Percentiles rank a stretch among this genome's conserved stretches.
phyloP scores from a whole-genome alignment of 805 yeast genomes.

The Torulaspora quercuum region DNA sequence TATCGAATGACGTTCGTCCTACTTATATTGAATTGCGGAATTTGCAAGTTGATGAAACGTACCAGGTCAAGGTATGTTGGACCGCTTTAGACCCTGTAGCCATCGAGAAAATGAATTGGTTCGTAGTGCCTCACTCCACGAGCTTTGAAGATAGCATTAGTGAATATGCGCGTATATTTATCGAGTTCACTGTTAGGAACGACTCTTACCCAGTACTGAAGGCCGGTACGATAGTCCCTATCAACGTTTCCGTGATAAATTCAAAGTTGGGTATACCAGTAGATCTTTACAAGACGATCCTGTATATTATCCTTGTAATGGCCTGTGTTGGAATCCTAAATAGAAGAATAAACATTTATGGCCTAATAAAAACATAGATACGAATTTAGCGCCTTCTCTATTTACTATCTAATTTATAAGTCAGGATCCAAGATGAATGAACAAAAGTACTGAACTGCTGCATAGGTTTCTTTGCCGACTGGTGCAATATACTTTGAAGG shows the following conservation, averaged over 20 bases:
- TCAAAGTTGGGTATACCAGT: slow-evolving; percentile 27
- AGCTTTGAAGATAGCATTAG: slow-evolving; percentile 13
- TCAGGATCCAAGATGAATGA: slow-evolving; percentile 48
- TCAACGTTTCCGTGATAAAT: slow-evolving; percentile 24
- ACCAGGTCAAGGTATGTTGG: slow-evolving; percentile 33
- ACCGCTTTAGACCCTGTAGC: slow-evolving; percentile 31
- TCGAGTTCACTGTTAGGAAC: slow-evolving; percentile 13
- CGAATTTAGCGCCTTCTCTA: too few species aligned
- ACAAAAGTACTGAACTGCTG: slow-evolving; percentile 65
- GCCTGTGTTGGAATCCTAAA: slow-evolving; percentile 9
- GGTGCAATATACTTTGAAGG: slow-evolving; percentile 69
- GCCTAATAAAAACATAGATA: slow-evolving; percentile 6
- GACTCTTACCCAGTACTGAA: slow-evolving; percentile 24
- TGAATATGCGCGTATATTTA: slow-evolving; percentile 16
- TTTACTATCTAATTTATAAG: slow-evolving; percentile 23
- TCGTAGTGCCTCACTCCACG: slow-evolving; percentile 15
- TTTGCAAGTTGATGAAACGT: slow-evolving; percentile 19
- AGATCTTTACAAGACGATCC: slow-evolving; percentile 22
- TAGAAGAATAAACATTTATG: slow-evolving; percentile 12
- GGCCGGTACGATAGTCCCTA: slow-evolving; percentile 14
- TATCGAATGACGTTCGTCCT: background rate
- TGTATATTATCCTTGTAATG: slow-evolving; percentile 16
- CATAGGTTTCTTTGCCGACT: slow-evolving; percentile 71
- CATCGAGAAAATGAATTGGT: slow-evolving; percentile 15
- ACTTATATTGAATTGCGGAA: slow-evolving; percentile 18